Evolutionary conservation across 2,329 filamentous ascomycete species (phyloP).

Genomic region (Xylaria sp.): DNA sequence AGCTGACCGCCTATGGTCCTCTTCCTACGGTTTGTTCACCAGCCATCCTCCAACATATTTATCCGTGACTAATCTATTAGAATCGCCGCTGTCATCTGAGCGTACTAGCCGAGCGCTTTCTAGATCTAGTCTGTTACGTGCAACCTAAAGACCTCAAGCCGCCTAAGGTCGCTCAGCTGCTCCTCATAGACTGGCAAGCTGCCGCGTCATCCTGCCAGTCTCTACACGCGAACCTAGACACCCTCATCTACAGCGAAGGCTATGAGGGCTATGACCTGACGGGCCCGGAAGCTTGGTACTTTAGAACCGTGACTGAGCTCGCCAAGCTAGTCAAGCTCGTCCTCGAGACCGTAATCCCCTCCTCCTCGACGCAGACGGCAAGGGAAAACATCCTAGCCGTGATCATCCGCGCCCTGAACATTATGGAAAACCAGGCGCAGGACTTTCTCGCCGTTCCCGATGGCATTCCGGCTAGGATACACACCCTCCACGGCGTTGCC

Average conservation of each 20-base stretch:
- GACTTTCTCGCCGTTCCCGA: slow-evolving; percentile 29
- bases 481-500: slow-evolving; percentile 40
- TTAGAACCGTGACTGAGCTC: slow-evolving; percentile 29
- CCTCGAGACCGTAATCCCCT: slow-evolving; percentile 17
- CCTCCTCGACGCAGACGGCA: slow-evolving; percentile 10
- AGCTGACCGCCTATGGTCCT: slow-evolving; percentile 57
- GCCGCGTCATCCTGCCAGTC: slow-evolving; percentile 45
- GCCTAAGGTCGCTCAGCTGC: slow-evolving; percentile 44
- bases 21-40: slow-evolving; percentile 52
- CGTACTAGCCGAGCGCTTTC: slow-evolving; percentile 57
- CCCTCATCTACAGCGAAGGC: slow-evolving; percentile 10
- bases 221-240: slow-evolving; percentile 25
- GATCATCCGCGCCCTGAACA: slow-evolving; percentile 3
- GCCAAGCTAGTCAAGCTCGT: slow-evolving; percentile 26
- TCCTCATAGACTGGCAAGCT: slow-evolving; percentile 51
- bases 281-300: slow-evolving; percentile 31
- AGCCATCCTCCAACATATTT: neutral
- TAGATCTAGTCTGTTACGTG: slow-evolving; percentile 55
- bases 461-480: slow-evolving; percentile 23
- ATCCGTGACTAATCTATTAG: slow-evolving; percentile 40
- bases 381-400: slow-evolving; percentile 10
- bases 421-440: slow-evolving; percentile 27
- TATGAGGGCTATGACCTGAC: slow-evolving; percentile 20
- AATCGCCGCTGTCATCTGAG: slow-evolving; percentile 55
- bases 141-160: slow-evolving; percentile 58